Conservation (phyloP, 31 red algal genomes). For the Porphyra umbilicalis region DNA sequence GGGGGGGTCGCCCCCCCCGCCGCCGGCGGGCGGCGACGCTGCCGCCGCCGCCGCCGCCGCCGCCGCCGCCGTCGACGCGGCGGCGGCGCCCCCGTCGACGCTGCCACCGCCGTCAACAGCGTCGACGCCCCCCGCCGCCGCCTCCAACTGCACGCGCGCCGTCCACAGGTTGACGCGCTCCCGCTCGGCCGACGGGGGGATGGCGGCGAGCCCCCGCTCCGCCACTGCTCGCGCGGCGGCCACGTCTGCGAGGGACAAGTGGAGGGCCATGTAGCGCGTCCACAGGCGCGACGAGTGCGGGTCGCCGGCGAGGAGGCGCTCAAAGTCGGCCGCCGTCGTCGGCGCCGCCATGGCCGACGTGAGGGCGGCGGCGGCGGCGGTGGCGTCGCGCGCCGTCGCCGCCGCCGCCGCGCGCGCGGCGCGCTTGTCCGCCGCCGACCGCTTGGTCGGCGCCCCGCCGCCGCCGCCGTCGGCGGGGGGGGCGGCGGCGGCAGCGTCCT, state of each 20-base stretch:
- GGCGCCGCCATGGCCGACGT: conserved; percentile 1
- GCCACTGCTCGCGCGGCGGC: conserved; percentile 69
- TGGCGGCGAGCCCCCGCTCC: conserved; percentile 68
- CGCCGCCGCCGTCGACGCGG: conserved; percentile 10
- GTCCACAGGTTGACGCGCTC: conserved; percentile 78
- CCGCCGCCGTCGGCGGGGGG: background rate
- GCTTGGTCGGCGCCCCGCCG: too few relatives aligned
- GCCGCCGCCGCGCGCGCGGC: background rate
- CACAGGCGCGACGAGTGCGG: conserved; percentile 72
- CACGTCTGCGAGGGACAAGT: conserved; percentile 52
- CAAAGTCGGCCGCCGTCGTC: conserved; percentile 83
- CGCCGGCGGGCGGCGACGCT: conserved; percentile 15
- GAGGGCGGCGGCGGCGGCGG: background rate
- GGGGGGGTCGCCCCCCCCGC: background rate
- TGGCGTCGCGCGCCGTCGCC: background rate
- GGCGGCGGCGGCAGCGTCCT: background rate
- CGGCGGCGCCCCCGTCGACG: conserved; percentile 10
- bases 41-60: conserved; percentile 4
- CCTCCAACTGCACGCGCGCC: conserved; percentile 84
- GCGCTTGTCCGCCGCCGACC: background rate
- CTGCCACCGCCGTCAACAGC: too few relatives aligned
- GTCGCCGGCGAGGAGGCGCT: conserved; percentile 67
- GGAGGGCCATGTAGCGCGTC: conserved; percentile 95
- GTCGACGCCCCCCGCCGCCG: conserved; percentile 31
- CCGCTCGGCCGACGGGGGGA: conserved; percentile 30